Evolutionary conservation across 441 rosid genomes (phyloP), one percentile per base, ranked within the genome.

Genomic region (Macaranga tanarius): DNA sequence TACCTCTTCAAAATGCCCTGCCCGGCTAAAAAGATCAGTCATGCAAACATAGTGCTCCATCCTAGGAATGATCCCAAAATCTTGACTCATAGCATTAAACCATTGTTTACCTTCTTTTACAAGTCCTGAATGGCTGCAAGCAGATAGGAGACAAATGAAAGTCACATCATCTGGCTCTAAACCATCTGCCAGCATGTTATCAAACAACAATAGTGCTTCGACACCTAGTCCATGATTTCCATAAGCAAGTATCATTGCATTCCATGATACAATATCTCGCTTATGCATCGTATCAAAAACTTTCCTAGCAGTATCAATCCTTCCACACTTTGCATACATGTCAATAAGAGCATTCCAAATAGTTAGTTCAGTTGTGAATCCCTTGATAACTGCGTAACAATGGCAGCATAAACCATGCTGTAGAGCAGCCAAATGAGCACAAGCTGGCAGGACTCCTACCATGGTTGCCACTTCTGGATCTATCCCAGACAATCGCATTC

Each of bases 291-390:
- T 73, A 58, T 76, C 77, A 25, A 79, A 79, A 58, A 76, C 75
- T 44, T 51, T 64, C 72, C 75, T 73, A 12, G 79, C 77, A 8
- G 74, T 73, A 26, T 73, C 58, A 42, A 79, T 76, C 72, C 67
- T 76, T 69, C 82, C 82, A 65, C 82, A 79, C 72, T 79, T 79
- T 5, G 77, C 82, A 73, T 79, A 79, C 82, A 79, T 79, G 72
- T 79, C 79, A 47, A 76, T 73, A 31, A 79, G 72, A 57, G 82
- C 79, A 72, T 79, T 79, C 25, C 79, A 76, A 45, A 79, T 61
- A 17, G 64, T 19, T 38, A 45, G 58, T 34, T 72, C 74, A 25
- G 57, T 11, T 9, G 71, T 25, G 62, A 75, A 67, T 12, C 79
- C 82, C 48, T 63, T 58, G 59, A 75, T 31, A 10, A 75, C 45